Conservation (phyloP, 805 yeast species). For the Lachancea sp. region DNA sequence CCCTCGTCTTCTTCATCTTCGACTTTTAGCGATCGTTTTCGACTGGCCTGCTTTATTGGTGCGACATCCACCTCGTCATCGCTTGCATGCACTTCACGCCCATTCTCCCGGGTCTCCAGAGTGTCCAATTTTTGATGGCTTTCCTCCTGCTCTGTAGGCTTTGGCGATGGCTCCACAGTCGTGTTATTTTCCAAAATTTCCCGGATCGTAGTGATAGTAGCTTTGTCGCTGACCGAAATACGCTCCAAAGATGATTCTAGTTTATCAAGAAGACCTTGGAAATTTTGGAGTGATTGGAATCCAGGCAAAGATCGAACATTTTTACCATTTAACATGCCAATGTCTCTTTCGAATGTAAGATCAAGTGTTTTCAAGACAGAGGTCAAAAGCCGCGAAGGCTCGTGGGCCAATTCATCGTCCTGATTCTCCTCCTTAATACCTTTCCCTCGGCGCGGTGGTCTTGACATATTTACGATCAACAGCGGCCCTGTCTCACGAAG, state of each 20-base stretch:
- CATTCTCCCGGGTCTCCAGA: background rate
- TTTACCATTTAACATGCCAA: constrained; percentile 59
- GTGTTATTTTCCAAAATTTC: constrained; percentile 7
- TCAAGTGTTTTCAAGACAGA: constrained; percentile 48
- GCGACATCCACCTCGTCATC: constrained; percentile 20
- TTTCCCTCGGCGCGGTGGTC: constrained; percentile 27
- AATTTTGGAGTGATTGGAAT: constrained; percentile 38
- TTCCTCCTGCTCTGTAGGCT: background rate
- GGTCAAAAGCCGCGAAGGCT: constrained; percentile 40
- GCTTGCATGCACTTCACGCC: constrained; percentile 8
- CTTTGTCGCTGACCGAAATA: constrained; percentile 21
- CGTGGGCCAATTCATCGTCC: constrained; percentile 25
- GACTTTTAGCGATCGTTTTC: constrained; percentile 12
- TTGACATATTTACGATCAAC: constrained; percentile 14
- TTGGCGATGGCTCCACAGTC: background rate
- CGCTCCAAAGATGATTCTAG: constrained; percentile 19
- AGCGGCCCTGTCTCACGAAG: background rate
- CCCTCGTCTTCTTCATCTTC: constrained; percentile 14
- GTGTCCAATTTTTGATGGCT: background rate
- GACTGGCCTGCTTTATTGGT: constrained; percentile 10
- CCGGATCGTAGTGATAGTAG: constrained; percentile 14
- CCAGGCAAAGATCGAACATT: constrained; percentile 39
- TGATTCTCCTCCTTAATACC: constrained; percentile 22
- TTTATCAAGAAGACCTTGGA: constrained; percentile 35
- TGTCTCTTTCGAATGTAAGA: constrained; percentile 50